Conservation (phyloP, 2,329 filamentous ascomycete species). For the Aspergillus floridensis region DNA sequence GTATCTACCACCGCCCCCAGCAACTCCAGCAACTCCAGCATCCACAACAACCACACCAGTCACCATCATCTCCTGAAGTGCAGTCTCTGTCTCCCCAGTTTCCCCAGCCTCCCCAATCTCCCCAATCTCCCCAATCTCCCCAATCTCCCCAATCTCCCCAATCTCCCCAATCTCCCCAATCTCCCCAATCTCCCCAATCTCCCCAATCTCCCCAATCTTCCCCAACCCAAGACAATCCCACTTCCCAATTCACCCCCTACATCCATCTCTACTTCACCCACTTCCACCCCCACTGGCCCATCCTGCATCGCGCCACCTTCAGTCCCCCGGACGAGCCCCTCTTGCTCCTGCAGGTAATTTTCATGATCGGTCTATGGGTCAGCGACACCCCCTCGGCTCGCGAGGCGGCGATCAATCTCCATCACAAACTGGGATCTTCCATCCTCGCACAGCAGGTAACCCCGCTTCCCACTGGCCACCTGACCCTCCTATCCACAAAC, state of each 20-base stretch:
- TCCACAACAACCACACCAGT: not conserved
- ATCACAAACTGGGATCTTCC: conserved; percentile 15
- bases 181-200: no score
- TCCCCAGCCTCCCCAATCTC: no score
- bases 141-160: not conserved
- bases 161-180: no score
- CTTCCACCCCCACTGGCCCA: conserved; percentile 28
- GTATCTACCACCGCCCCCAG: not conserved
- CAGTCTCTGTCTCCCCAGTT: no score
- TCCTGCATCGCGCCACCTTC: conserved; percentile 23
- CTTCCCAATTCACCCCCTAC: conserved; percentile 4
- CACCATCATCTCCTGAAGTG: no score
- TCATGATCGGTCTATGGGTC: conserved; percentile 25
- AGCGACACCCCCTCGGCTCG: conserved; percentile 13
- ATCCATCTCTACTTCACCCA: conserved; percentile 22
- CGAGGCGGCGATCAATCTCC: conserved; percentile 19
- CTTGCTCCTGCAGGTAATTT: conserved; percentile 23
- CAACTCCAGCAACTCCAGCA: not conserved
- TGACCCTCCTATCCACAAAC: no score
- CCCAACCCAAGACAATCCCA: not conserved
- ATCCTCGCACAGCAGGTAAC: conserved; percentile 22
- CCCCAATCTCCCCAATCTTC: no score
- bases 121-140: not conserved
- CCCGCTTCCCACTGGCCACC: not conserved
- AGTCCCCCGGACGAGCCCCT: conserved; percentile 15